Conservation (phyloP, 768 basidiomycete genomes). For the Tricholoma terreum region DNA sequence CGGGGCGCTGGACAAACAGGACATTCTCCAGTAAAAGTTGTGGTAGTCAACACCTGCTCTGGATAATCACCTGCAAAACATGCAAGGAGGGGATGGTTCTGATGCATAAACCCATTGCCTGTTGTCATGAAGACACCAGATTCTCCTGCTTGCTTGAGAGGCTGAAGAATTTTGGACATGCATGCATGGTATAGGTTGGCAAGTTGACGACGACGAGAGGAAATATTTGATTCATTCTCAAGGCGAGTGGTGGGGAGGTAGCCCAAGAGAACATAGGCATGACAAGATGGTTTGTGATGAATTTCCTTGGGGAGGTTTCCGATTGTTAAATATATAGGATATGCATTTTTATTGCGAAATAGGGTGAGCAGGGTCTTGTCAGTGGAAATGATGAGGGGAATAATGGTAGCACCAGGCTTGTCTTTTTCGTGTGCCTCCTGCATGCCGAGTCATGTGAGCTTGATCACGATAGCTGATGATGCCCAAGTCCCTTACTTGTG, state of each 20-base stretch:
- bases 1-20: constrained; percentile 19
- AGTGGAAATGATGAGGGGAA: constrained; percentile 43
- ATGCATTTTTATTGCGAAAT: constrained; percentile 40
- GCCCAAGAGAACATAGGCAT: constrained; percentile 34
- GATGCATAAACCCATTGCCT: constrained; percentile 32
- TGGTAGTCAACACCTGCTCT: constrained; percentile 29
- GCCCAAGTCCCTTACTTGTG: too few relatives aligned
- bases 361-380: constrained; percentile 44
- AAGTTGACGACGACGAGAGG: constrained; percentile 20
- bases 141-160: constrained; percentile 23
- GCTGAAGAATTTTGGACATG: constrained; percentile 24
- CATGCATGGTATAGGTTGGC: constrained; percentile 38
- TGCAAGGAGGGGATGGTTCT: constrained; percentile 38
- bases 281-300: constrained; percentile 34
- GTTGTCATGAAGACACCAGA: constrained; percentile 23
- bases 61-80: constrained; percentile 40
- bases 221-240: constrained; percentile 26
- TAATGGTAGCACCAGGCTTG: constrained; percentile 19
- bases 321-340: constrained; percentile 47
- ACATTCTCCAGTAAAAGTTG: constrained; percentile 24
- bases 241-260: constrained; percentile 40
- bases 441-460: too few relatives aligned
- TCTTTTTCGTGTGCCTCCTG: too few relatives aligned
- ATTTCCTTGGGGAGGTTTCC: constrained; percentile 42
- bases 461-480: too few relatives aligned